These are phyloP conservation scores for Aspergillus fructus DNA, from an alignment of 2,329 filamentous ascomycete species.

Conservation along the genomic window DNA sequence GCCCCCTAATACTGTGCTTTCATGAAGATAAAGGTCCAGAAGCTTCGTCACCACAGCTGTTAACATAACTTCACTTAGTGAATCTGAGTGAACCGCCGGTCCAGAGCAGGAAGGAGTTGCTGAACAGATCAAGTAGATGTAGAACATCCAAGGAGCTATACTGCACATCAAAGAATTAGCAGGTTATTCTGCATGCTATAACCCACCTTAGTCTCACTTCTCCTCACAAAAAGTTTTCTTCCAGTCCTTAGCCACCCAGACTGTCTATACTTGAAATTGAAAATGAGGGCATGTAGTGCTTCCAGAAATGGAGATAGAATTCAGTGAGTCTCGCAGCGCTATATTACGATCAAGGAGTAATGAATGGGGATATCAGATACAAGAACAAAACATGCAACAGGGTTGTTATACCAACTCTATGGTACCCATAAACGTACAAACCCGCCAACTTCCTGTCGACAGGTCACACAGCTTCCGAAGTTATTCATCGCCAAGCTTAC, in stretches of 20 bases:
- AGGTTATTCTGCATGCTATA: neutral
- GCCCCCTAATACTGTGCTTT: neutral
- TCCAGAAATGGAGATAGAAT: neutral
- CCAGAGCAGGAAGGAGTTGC: neutral
- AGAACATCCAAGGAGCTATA: neutral
- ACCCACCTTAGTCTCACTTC: neutral
- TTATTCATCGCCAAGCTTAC: conserved; percentile 95
- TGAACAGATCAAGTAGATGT: neutral
- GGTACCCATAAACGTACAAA: conserved; percentile 93
- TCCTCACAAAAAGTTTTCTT: no score
- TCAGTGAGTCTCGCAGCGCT: neutral
- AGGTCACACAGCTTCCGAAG: conserved; percentile 94
- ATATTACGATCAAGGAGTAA: neutral
- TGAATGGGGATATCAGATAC: conserved; percentile 5
- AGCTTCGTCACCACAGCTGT: neutral
- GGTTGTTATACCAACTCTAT: conserved; percentile 20
- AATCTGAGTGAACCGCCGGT: neutral
- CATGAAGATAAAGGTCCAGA: neutral
- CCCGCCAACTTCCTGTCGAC: conserved; percentile 80
- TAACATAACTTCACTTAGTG: neutral
- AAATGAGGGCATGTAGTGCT: neutral
- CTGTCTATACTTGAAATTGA: neutral
- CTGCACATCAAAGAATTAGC: neutral
- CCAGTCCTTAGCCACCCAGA: neutral
- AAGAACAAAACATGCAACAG: neutral